Evolutionary conservation across 768 basidiomycete genomes (phyloP).

Genomic region (Guyanaporus albipodus): DNA sequence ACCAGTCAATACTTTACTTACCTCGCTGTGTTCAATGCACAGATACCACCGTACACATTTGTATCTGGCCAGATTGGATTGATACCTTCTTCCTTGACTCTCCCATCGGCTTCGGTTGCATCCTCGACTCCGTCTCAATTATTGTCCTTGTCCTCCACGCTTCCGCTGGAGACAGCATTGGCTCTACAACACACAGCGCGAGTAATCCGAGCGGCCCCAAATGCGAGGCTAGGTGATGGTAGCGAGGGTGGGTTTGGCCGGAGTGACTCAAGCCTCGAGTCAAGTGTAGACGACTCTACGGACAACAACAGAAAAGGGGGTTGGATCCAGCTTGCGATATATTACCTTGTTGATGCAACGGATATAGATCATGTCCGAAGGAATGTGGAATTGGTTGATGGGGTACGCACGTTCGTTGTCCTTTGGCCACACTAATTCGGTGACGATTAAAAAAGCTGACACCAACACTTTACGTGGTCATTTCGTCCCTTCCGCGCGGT

Average conservation of each 20-base stretch:
- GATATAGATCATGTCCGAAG: slow-evolving; percentile 40
- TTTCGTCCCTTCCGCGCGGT: slow-evolving; percentile 65
- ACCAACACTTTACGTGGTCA: slow-evolving; percentile 55
- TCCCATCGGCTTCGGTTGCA: slow-evolving; percentile 52
- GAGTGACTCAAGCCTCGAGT: slow-evolving; percentile 10
- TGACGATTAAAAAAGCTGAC: slow-evolving; percentile 13
- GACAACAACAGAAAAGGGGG: slow-evolving; percentile 35
- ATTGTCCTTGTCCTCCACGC: slow-evolving; percentile 50
- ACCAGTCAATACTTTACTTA: background rate
- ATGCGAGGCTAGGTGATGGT: slow-evolving; percentile 34
- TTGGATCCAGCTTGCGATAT: slow-evolving; percentile 59
- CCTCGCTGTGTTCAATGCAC: background rate
- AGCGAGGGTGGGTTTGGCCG: slow-evolving; percentile 25
- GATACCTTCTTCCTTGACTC: slow-evolving; percentile 63
- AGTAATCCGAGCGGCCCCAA: slow-evolving; percentile 54
- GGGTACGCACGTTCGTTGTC: slow-evolving; percentile 11
- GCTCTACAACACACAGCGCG: slow-evolving; percentile 76
- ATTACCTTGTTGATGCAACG: slow-evolving; percentile 56
- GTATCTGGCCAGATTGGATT: slow-evolving; percentile 96
- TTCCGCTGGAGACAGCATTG: slow-evolving; percentile 67
- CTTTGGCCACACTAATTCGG: background rate
- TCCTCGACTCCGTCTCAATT: slow-evolving; percentile 30
- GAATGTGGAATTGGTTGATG: slow-evolving; percentile 31
- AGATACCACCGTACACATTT: slow-evolving; percentile 78
- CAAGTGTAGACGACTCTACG: slow-evolving; percentile 32